Evolutionary conservation across 305 asterid genomes (phyloP), one percentile per base, ranked within the genome.

Genomic region (Rubia occidens): DNA sequence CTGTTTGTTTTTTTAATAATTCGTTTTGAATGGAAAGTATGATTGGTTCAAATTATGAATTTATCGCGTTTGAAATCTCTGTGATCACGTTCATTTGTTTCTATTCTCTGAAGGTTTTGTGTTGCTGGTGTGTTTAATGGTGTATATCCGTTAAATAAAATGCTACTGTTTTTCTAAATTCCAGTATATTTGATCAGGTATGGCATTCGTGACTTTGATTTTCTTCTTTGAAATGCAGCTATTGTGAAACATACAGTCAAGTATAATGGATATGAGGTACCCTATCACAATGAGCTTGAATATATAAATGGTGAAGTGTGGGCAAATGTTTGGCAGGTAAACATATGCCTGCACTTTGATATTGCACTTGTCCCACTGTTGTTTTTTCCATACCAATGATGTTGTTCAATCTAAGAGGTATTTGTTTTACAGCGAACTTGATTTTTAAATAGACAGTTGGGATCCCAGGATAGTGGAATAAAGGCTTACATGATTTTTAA

Each of bases 311-410:
- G 90, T 71, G 97, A 95, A 89, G 86, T 95, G 49, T 95, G 99
- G 99, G 95, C 97, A 71, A 95, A 89, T 66, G 85, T 95, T 72
- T 91, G 89, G 90, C 80, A 66, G 96, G 99, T 89, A 76, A 20
- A 71, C 66, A n/a, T 35, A 32, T 56, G 37, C 18, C 24, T 47
- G 39, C 45, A 45, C 65, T 69, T 77, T 73, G 45, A 7, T 56
- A 17, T 15, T 17, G 43, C 20, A 59, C 6, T 64, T 21, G 11
- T n/a, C 49, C 26, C 56, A 4, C 71, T 53, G 40, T 42, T 64
- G 60, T 18, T 69, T 56, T 20, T 69, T 49, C 2, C 29, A 32
- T 40, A 11, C 11, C 7, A 45, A 14, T 44, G 29, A 43, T 11
- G 13, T 6, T 8, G 18, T 58, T 43, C 29, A 24, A 24, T 24